Evolutionary conservation across 768 basidiomycete genomes (phyloP), one percentile per base, ranked within the genome.

Genomic region (Termitomyces sp.): DNA sequence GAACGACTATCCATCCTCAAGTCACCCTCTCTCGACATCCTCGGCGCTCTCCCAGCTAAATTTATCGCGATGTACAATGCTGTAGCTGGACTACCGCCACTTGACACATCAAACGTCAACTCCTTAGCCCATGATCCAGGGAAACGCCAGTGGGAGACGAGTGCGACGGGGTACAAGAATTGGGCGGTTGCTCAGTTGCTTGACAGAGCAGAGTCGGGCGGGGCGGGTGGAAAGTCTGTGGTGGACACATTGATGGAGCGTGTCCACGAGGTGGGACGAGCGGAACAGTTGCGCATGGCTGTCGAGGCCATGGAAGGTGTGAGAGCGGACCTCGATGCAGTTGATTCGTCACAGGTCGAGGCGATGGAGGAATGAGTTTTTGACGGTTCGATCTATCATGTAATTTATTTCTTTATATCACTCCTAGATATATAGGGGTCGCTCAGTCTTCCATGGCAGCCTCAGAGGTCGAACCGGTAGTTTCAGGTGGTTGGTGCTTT

Each of bases 61-160:
- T 67, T 84, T 66, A 66, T 72, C 45, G 62, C 67, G 36, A 74
- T 87, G 82, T 81, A 83, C 73, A 70, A 68, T 8, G 72, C 75
- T 7, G 75, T 82, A n/a, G 78, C 80, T 4, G 73, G 79, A 0
- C 77, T 90, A 5, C 82, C 86, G 2, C 67, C 76, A 1, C 74
- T 81, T 47, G 76, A 79, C 57, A 64, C 74, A 5, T 67, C 71
- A 3, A 74, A 77, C 3, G 66, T 81, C 8, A 71, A 78, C 31
- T 70, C 76, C 10, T 71, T 78, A 29, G 67, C 77, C 38, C 72
- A 79, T 31, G 83, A 86, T 60, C 83, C 86, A 0, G 86, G 89
- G 0, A 91, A 91, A 70, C 82, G 86, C 45, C 81, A 81, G 10
- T 94, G 92, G 92, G 91, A 94, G 74, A 83, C 84, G 42, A 86